These are phyloP conservation scores for Lenzites betulinus DNA, from an alignment of 768 basidiomycete genomes.

Conservation along the genomic window DNA sequence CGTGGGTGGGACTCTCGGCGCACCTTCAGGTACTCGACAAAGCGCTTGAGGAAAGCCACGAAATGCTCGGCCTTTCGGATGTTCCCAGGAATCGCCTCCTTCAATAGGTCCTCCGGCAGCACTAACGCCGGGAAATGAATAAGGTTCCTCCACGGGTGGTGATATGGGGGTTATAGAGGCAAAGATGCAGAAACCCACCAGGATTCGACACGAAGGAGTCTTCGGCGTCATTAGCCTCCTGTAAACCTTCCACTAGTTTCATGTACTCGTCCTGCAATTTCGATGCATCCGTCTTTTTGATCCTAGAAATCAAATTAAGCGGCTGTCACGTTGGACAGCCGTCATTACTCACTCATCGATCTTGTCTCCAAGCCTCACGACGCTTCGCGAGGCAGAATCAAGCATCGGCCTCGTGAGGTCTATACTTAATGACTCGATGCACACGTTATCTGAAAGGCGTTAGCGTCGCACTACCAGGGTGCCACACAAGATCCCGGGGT, in stretches of 20 bases:
- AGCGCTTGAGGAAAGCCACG: slow-evolving; percentile 95
- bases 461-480: background rate
- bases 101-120: slow-evolving; percentile 90
- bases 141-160: background rate
- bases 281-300: slow-evolving; percentile 89
- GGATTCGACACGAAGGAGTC: slow-evolving; percentile 92
- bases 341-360: slow-evolving; percentile 81
- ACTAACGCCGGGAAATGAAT: slow-evolving; percentile 46
- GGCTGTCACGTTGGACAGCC: background rate
- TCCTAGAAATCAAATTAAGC: slow-evolving; percentile 48
- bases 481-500: background rate
- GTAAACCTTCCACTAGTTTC: slow-evolving; percentile 90
- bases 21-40: slow-evolving; percentile 98
- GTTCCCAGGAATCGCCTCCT: slow-evolving; percentile 96
- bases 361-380: slow-evolving; percentile 82
- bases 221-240: slow-evolving; percentile 72
- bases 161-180: slow-evolving; percentile 1
- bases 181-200: slow-evolving; percentile 41
- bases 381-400: slow-evolving; percentile 89
- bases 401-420: slow-evolving; percentile 98
- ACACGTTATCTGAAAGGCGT: slow-evolving; percentile 79
- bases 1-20: slow-evolving; percentile 1
- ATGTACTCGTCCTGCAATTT: slow-evolving; percentile 97
- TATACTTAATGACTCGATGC: slow-evolving; percentile 97
- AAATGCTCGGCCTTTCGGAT: slow-evolving; percentile 99